These are phyloP conservation scores for Achlya hypogyna DNA, from an alignment of 352 stramenopile genomes.

Conservation along the genomic window DNA sequence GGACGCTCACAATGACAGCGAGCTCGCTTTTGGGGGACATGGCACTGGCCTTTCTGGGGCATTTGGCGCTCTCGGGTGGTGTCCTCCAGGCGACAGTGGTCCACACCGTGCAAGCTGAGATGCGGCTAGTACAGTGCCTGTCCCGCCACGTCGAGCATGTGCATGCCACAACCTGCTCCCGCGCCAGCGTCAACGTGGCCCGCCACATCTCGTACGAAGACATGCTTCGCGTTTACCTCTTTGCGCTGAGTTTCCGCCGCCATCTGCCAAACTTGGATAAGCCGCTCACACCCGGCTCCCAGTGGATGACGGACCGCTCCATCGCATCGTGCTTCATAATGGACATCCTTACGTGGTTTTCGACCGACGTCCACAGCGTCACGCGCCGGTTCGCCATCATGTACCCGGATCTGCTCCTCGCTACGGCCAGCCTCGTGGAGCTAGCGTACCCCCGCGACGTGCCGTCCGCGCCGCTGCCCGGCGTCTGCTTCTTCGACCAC, in stretches of 20 bases:
- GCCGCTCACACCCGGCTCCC: neutral
- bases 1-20: neutral
- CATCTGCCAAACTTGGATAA: neutral
- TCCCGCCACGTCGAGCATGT: neutral
- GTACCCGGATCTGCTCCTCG: slow-evolving; percentile 1
- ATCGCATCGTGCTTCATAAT: slow-evolving; percentile 1
- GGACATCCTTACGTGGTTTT: slow-evolving; percentile 6
- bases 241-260: neutral
- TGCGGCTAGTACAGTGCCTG: neutral
- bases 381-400: neutral
- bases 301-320: neutral
- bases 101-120: neutral
- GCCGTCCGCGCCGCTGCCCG: neutral
- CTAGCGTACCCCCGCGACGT: neutral
- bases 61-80: neutral
- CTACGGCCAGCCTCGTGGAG: neutral
- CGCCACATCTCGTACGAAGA: neutral
- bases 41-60: neutral
- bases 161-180: neutral
- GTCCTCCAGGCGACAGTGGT: neutral
- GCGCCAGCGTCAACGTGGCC: neutral
- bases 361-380: neutral
- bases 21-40: neutral
- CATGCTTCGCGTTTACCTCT: slow-evolving; percentile 13
- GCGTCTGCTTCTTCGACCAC: neutral